phyloP scores from a whole-genome alignment of 2,329 filamentous ascomycete genomes.

The Diaporthe destruens region DNA sequence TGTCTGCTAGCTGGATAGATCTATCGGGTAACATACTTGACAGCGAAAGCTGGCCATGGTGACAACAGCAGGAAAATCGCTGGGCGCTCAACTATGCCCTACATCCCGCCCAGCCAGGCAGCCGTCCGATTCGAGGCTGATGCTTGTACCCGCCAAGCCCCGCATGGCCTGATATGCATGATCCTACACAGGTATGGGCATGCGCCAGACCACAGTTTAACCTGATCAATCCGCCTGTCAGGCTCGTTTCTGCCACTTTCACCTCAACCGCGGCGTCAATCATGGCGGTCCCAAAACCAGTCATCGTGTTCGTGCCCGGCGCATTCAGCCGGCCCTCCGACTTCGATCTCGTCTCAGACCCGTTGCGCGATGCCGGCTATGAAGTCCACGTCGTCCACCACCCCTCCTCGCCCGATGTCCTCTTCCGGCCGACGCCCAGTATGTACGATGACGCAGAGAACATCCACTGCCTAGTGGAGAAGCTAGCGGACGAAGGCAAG shows the following conservation, averaged over 20 bases:
- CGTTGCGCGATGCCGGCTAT: not conserved
- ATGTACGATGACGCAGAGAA: slow-evolving; percentile 7
- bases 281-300: not conserved
- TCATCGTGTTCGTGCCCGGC: not conserved
- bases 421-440: not conserved
- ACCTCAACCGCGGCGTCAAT: not conserved
- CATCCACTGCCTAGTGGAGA: not conserved
- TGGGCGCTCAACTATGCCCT: not conserved
- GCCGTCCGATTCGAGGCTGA: not conserved
- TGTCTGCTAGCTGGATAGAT: not conserved
- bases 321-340: slow-evolving; percentile 23
- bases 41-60: not conserved
- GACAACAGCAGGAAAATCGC: too few relatives aligned
- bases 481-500: not conserved
- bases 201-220: not conserved
- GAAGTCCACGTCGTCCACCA: slow-evolving; percentile 4
- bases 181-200: not conserved
- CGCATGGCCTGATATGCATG: not conserved
- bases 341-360: not conserved
- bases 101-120: not conserved
- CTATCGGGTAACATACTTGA: too few relatives aligned
- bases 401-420: not conserved
- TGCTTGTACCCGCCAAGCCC: not conserved
- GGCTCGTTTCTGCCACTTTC: not conserved
- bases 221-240: not conserved